A percentile compares a stretch with the other conserved stretches of the same genome.
Conservation (phyloP, 176 grass and related monocot species). For the Luzula sylvatica region DNA sequence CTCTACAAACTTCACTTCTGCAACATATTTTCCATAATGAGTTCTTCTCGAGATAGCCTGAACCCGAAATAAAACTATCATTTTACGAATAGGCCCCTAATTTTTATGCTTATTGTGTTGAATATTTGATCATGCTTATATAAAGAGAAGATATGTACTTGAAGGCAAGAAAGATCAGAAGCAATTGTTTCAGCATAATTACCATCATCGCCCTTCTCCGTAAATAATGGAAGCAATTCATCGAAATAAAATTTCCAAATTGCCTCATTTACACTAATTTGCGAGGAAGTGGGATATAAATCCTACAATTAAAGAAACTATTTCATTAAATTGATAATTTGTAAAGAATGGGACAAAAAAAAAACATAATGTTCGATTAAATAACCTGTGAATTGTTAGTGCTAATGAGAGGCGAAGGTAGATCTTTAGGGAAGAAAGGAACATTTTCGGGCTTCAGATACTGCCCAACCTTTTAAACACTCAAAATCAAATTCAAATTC, state of each 20-base stretch:
- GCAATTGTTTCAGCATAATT: constrained; percentile 57
- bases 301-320: constrained; percentile 27
- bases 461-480: constrained; percentile 36
- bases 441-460: constrained; percentile 87
- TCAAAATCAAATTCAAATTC: constrained; percentile 1
- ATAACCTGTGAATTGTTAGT: constrained; percentile 17
- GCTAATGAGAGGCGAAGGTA: constrained; percentile 26
- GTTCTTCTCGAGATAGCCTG: constrained; percentile 90
- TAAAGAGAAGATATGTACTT: constrained; percentile 36
- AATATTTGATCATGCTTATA: not conserved
- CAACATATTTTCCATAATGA: constrained; percentile 83
- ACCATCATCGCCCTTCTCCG: constrained; percentile 65
- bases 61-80: constrained; percentile 14
- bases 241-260: constrained; percentile 95
- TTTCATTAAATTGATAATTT: not conserved
- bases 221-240: constrained; percentile 64
- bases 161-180: constrained; percentile 67
- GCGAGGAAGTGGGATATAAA: constrained; percentile 45
- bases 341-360: not conserved
- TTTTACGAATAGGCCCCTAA: not conserved
- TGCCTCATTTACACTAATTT: constrained; percentile 42
- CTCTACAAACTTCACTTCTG: constrained; percentile 83
- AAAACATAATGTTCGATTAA: not conserved
- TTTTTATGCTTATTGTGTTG: not conserved
- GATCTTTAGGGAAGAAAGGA: constrained; percentile 68